These are phyloP conservation scores for Tetrapyrgos nigripes DNA, from an alignment of 1,284 basidiomycete genomes.

Conservation along the genomic window DNA sequence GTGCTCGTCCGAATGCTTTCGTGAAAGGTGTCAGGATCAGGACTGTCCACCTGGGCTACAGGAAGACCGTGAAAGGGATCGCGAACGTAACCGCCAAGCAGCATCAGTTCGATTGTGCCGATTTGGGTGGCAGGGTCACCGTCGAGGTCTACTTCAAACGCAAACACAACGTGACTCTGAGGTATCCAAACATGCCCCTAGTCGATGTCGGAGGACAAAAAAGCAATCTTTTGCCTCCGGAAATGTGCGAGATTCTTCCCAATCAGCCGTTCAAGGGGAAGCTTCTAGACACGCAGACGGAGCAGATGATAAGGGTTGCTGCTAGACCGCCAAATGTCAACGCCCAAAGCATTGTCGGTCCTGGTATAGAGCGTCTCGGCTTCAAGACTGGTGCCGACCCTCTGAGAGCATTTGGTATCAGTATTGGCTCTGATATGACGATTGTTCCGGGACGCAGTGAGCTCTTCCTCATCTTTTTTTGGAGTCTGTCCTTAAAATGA, in stretches of 20 bases:
- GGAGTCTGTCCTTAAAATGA: background rate
- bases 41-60: conserved; percentile 63
- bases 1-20: conserved; percentile 57
- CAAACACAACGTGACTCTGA: conserved; percentile 61
- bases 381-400: conserved; percentile 52
- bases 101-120: conserved; percentile 60
- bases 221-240: conserved; percentile 63
- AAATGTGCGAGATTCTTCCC: conserved; percentile 74
- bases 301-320: conserved; percentile 70
- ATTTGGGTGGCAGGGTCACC: conserved; percentile 53
- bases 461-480: background rate
- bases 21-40: conserved; percentile 63
- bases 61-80: conserved; percentile 64
- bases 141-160: conserved; percentile 68
- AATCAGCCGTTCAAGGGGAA: conserved; percentile 76
- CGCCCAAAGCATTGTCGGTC: conserved; percentile 58
- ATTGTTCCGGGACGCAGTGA: conserved; percentile 69
- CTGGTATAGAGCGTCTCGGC: conserved; percentile 67
- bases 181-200: conserved; percentile 58
- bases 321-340: conserved; percentile 74
- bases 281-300: conserved; percentile 70
- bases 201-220: conserved; percentile 68
- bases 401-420: conserved; percentile 64
- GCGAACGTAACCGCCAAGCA: conserved; percentile 52
- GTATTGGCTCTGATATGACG: conserved; percentile 69